Evolutionary conservation across 2,329 filamentous ascomycete species (phyloP).

Genomic region (Pseudocercospora musae): DNA sequence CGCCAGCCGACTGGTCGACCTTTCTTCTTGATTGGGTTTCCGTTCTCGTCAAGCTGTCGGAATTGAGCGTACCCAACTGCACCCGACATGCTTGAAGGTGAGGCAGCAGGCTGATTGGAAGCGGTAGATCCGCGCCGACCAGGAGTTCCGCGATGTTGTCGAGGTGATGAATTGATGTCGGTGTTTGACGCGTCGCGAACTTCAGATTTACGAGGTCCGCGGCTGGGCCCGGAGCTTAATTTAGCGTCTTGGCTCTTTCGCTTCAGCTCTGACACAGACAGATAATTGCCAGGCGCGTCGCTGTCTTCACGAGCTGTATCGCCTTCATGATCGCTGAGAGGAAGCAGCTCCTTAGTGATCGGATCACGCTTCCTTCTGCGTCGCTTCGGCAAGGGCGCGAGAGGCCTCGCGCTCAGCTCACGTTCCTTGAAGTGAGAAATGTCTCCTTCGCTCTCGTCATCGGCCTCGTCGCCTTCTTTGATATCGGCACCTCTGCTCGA

Average conservation of each 20-base stretch:
- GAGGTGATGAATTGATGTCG: constrained; percentile 6
- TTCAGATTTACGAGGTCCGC: constrained; percentile 10
- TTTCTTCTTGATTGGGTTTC: constrained; percentile 41
- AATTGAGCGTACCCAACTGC: constrained; percentile 45
- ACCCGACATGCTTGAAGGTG: constrained; percentile 6
- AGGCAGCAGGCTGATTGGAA: neutral
- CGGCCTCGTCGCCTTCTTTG: constrained; percentile 11
- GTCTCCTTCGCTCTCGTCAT: constrained; percentile 22
- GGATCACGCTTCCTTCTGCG: constrained; percentile 4
- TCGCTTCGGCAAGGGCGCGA: neutral
- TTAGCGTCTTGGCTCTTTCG: constrained; percentile 1
- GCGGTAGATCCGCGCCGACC: constrained; percentile 2
- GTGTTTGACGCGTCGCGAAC: constrained; percentile 11
- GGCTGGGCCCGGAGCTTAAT: neutral
- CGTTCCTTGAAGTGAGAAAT: neutral
- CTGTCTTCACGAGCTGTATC: neutral
- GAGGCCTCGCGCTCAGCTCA: neutral
- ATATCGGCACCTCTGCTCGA: constrained; percentile 8
- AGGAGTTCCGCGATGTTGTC: constrained; percentile 1
- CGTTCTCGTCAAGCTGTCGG: constrained; percentile 33
- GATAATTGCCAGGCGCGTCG: neutral
- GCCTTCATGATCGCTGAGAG: neutral
- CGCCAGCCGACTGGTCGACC: constrained; percentile 51
- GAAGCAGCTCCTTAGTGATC: neutral
- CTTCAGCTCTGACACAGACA: neutral